A percentile compares a stretch with the other conserved stretches of the same genome.
Conservation (phyloP, 352 stramenopile species). For the Vaucheria bursata region DNA sequence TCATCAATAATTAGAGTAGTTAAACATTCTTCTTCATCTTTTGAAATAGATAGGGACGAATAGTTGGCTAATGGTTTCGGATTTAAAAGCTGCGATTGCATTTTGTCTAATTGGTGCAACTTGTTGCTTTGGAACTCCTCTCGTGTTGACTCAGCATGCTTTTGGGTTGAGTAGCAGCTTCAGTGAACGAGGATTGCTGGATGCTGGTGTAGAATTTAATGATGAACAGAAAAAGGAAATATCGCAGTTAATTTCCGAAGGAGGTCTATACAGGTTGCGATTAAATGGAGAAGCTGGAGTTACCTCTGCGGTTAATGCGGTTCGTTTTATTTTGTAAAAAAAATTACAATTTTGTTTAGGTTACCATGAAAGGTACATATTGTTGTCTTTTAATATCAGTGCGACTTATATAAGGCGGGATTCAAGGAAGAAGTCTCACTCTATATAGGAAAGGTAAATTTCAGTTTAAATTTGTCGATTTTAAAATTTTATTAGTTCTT, state of each 20-base stretch:
- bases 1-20: no score
- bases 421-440: conserved; percentile 4
- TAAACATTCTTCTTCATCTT: no score
- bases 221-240: neutral
- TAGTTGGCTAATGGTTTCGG: no score
- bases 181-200: neutral
- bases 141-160: neutral
- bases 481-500: no score
- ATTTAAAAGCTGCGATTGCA: no score
- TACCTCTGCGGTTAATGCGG: neutral
- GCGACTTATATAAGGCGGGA: conserved; percentile 4
- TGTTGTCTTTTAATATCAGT: neutral
- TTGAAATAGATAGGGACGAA: no score
- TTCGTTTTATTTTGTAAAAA: neutral
- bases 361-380: neutral
- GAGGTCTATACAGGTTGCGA: conserved; percentile 1
- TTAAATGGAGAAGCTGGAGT: neutral
- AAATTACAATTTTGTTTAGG: neutral
- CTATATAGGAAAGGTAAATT: neutral
- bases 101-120: no score
- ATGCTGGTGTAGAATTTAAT: neutral
- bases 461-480: no score
- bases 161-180: neutral
- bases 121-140: no score
- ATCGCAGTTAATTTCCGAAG: neutral